Percentiles rank a stretch among this genome's conserved stretches.
Conservation (phyloP, 352 stramenopile species). For the Pelagophyceae sp. region DNA sequence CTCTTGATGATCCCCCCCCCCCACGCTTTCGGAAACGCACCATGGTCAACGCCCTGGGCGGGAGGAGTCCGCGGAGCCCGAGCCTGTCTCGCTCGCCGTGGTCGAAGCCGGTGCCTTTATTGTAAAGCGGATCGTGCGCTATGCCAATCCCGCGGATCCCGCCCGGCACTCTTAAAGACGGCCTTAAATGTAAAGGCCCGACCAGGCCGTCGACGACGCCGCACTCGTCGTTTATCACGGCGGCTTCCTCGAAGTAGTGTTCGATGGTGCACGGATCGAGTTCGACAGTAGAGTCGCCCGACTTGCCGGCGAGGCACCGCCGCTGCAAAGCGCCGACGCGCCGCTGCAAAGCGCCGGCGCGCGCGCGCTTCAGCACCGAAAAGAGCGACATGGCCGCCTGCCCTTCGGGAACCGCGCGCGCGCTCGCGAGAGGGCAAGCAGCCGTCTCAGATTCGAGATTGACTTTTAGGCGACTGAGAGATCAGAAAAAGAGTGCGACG, state of each 20-base stretch:
- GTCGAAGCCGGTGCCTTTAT: constrained; percentile 73
- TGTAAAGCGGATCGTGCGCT: constrained; percentile 64
- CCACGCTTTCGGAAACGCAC: background rate
- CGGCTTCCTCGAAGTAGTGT: background rate
- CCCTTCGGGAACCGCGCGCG: too few relatives aligned
- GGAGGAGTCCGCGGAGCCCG: constrained; percentile 66
- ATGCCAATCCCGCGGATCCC: background rate
- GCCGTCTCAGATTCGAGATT: too few relatives aligned
- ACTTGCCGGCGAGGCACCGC: too few relatives aligned
- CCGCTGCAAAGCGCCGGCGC: too few relatives aligned
- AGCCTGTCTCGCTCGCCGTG: constrained; percentile 65
- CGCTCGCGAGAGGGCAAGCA: too few relatives aligned
- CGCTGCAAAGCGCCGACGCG: too few relatives aligned
- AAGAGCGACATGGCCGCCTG: too few relatives aligned
- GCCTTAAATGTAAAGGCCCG: background rate
- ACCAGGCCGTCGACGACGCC: background rate
- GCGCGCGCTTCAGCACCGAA: too few relatives aligned
- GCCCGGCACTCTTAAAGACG: background rate
- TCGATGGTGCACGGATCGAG: background rate
- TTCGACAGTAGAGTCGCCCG: too few relatives aligned
- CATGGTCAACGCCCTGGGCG: constrained; percentile 58
- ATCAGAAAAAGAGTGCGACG: too few relatives aligned
- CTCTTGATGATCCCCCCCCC: background rate
- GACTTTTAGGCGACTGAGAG: too few relatives aligned
- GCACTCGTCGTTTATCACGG: background rate